Evolutionary conservation across 331 rosid genomes (phyloP).

Genomic region (Arachis monticola): DNA sequence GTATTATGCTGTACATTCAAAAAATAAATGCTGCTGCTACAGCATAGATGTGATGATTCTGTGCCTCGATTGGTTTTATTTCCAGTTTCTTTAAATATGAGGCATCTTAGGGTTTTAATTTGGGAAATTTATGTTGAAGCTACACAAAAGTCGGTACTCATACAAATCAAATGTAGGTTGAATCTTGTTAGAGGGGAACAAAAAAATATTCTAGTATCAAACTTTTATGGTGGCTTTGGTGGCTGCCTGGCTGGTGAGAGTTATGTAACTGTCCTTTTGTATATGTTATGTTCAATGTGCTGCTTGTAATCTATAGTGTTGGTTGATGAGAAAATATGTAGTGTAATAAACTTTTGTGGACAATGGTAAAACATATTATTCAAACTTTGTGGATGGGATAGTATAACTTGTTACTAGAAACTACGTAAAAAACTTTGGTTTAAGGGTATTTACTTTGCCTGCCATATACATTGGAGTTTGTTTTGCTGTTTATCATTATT

Average conservation of each 20-base stretch:
- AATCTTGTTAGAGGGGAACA: neutral
- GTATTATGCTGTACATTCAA: neutral
- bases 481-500: conserved; percentile 16
- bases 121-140: neutral
- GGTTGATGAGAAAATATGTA: conserved; percentile 1
- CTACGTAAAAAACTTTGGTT: too few relatives aligned
- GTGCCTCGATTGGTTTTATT: neutral
- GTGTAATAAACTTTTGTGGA: neutral
- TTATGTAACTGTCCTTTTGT: neutral
- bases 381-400: neutral
- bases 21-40: neutral
- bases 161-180: neutral
- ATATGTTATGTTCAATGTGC: neutral
- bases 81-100: neutral
- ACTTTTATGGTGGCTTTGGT: neutral
- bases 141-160: neutral
- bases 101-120: neutral
- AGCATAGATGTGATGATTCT: neutral
- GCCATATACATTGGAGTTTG: neutral
- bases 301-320: neutral
- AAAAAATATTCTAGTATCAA: neutral
- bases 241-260: neutral
- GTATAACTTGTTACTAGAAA: neutral
- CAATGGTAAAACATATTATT: neutral
- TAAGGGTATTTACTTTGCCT: neutral